Percentiles rank a stretch among this genome's conserved stretches.
Evolutionary conservation across 2,329 filamentous ascomycete genomes (phyloP).

Genomic region (Grosmannia huntii): DNA sequence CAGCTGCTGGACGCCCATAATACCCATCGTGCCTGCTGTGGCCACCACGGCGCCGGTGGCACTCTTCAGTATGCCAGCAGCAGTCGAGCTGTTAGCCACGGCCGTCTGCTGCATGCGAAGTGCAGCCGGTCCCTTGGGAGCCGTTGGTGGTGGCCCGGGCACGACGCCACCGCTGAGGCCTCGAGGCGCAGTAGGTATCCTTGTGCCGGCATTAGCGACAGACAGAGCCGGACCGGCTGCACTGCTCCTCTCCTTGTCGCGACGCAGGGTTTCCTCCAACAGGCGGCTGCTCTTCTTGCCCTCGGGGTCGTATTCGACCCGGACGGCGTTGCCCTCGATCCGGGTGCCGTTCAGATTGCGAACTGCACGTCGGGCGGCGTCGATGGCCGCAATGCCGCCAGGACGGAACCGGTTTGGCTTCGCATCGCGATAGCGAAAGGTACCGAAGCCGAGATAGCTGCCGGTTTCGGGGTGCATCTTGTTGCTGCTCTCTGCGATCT

Average conservation of each 20-base stretch:
- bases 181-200: conserved; percentile 21
- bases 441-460: conserved; percentile 85
- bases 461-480: conserved; percentile 92
- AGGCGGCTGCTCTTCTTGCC: conserved; percentile 69
- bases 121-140: conserved; percentile 71
- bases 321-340: conserved; percentile 65
- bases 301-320: conserved; percentile 80
- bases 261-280: conserved; percentile 61
- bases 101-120: conserved; percentile 21
- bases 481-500: conserved; percentile 83
- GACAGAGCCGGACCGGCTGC: neutral
- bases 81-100: neutral
- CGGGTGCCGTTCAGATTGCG: conserved; percentile 64
- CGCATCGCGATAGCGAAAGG: conserved; percentile 75
- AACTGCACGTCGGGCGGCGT: conserved; percentile 71
- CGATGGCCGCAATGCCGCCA: conserved; percentile 52
- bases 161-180: conserved; percentile 27
- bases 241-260: conserved; percentile 43
- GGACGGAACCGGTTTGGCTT: conserved; percentile 39
- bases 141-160: conserved; percentile 58
- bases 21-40: conserved; percentile 16
- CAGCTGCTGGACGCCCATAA: conserved; percentile 12
- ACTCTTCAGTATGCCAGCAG: neutral
- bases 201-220: conserved; percentile 12
- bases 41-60: neutral